A percentile compares a stretch with the other conserved stretches of the same genome.
These are phyloP conservation scores for Boletus vermiculosoides DNA, from an alignment of 768 basidiomycete species.

Conservation along the genomic window DNA sequence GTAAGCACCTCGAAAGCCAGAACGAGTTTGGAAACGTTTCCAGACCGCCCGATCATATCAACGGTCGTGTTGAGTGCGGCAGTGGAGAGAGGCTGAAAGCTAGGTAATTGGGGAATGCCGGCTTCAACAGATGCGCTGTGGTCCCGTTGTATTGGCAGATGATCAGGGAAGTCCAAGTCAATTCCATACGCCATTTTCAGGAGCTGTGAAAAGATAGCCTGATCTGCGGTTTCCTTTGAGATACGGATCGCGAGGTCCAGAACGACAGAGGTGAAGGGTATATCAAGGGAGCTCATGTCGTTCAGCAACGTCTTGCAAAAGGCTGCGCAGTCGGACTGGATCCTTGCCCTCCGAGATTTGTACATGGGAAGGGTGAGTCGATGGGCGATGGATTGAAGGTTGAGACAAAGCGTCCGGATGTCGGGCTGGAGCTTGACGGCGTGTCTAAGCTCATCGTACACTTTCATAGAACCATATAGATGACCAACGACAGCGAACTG, in stretches of 20 bases:
- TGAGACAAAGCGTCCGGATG: slow-evolving; percentile 57
- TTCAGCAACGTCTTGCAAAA: slow-evolving; percentile 51
- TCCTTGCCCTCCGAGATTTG: slow-evolving; percentile 32
- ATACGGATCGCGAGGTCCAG: slow-evolving; percentile 70
- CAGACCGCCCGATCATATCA: slow-evolving; percentile 62
- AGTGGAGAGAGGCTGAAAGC: slow-evolving; percentile 55
- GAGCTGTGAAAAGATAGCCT: slow-evolving; percentile 53
- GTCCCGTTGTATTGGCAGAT: slow-evolving; percentile 40
- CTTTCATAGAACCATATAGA: slow-evolving; percentile 52
- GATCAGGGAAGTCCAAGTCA: slow-evolving; percentile 74
- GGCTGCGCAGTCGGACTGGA: slow-evolving; percentile 44
- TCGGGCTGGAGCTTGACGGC: slow-evolving; percentile 45
- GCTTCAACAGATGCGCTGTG: slow-evolving; percentile 2
- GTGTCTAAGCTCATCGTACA: slow-evolving; percentile 57
- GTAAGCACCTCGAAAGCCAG: slow-evolving; percentile 79
- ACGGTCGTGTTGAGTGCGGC: slow-evolving; percentile 70
- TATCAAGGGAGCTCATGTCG: slow-evolving; percentile 52
- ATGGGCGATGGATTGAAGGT: slow-evolving; percentile 68
- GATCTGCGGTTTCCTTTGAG: slow-evolving; percentile 59
- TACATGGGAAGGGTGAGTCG: slow-evolving; percentile 61
- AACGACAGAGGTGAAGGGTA: slow-evolving; percentile 56
- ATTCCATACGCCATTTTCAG: slow-evolving; percentile 73
- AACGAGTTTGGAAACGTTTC: slow-evolving; percentile 64
- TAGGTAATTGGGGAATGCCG: slow-evolving; percentile 12
- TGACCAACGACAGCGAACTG: slow-evolving; percentile 80